Evolutionary conservation across 2,329 filamentous ascomycete species (phyloP).

Genomic region (Byssoonygena ceratinophila): DNA sequence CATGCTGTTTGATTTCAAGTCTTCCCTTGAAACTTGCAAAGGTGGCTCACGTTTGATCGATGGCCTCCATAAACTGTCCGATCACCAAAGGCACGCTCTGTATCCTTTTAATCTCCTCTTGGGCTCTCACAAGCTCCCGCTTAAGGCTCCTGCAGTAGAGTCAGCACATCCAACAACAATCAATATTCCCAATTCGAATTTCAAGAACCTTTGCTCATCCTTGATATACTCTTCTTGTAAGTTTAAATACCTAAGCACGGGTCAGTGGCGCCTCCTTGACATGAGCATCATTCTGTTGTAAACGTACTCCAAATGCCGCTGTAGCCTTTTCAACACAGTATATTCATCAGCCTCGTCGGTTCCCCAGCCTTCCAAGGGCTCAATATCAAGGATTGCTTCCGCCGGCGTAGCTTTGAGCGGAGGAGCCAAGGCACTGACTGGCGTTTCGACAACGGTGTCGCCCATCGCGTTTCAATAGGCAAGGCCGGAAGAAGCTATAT

Average conservation of each 20-base stretch:
- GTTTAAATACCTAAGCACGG: constrained; percentile 64
- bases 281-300: background rate
- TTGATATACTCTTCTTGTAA: constrained; percentile 99
- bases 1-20: background rate
- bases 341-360: constrained; percentile 85
- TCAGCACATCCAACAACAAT: constrained; percentile 15
- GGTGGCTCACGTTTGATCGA: constrained; percentile 76
- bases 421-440: constrained; percentile 51
- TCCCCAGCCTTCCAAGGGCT: constrained; percentile 73
- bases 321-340: constrained; percentile 87
- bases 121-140: constrained; percentile 88
- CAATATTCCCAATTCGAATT: background rate
- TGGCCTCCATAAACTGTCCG: constrained; percentile 99
- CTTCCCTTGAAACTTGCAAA: background rate
- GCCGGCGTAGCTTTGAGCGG: constrained; percentile 66
- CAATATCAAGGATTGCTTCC: constrained; percentile 74
- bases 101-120: constrained; percentile 99
- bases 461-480: constrained; percentile 51
- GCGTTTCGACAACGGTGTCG: constrained; percentile 75
- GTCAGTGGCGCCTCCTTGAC: constrained; percentile 20
- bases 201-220: constrained; percentile 77
- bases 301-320: constrained; percentile 82
- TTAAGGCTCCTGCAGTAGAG: constrained; percentile 64
- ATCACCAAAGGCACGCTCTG: constrained; percentile 97
- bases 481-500: background rate